phyloP scores from a whole-genome alignment of 2,329 filamentous ascomycete species.

The Verticillium albo-atrum region DNA sequence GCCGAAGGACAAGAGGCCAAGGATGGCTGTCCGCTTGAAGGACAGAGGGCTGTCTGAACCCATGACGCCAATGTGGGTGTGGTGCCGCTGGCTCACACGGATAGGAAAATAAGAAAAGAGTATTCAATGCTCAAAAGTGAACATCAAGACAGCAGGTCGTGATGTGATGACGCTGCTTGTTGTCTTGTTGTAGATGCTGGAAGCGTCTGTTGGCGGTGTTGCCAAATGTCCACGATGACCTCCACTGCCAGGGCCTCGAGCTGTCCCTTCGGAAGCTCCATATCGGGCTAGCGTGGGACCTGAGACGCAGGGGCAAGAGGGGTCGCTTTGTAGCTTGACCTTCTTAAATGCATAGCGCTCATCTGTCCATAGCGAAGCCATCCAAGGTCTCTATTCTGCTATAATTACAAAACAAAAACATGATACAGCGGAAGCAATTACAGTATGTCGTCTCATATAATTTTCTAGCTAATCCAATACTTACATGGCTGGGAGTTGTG shows the following conservation, averaged over 20 bases:
- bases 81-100: not conserved
- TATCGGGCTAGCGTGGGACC: conserved; percentile 10
- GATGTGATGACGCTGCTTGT: not conserved
- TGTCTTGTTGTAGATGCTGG: not conserved
- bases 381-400: too few relatives aligned
- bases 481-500: too few relatives aligned
- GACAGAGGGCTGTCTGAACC: conserved; percentile 45
- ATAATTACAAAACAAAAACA: too few relatives aligned
- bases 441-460: too few relatives aligned
- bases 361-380: too few relatives aligned
- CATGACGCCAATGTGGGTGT: conserved; percentile 35
- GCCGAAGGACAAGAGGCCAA: conserved; percentile 56
- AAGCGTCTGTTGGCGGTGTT: not conserved
- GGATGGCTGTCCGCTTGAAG: conserved; percentile 59
- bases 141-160: not conserved
- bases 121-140: not conserved
- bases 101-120: not conserved
- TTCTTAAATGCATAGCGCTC: not conserved
- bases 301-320: not conserved
- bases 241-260: conserved; percentile 10
- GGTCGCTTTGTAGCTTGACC: not conserved
- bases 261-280: conserved; percentile 19
- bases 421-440: too few relatives aligned
- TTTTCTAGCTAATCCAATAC: too few relatives aligned
- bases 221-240: not conserved